Evolutionary conservation across 768 basidiomycete species (phyloP).

Genomic region (Tylopilus rubrobrunneus): DNA sequence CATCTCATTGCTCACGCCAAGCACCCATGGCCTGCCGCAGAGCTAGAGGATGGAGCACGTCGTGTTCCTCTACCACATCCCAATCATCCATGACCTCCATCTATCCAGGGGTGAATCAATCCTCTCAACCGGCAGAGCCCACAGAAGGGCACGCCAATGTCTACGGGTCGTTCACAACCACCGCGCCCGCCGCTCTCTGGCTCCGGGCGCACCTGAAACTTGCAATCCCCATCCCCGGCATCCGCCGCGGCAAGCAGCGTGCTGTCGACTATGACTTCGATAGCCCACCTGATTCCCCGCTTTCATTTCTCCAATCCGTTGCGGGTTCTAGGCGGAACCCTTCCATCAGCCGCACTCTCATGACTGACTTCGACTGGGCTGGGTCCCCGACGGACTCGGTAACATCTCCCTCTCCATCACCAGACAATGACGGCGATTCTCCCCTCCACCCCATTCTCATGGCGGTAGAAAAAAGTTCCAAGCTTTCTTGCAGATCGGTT

Average conservation of each 20-base stretch:
- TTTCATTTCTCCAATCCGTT: conserved; percentile 18
- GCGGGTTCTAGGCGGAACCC: conserved; percentile 25
- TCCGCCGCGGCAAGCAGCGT: conserved; percentile 2
- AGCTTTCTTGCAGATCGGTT: conserved; percentile 37
- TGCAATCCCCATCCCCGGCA: conserved; percentile 12
- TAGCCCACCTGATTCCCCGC: conserved; percentile 28
- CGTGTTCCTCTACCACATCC: conserved; percentile 20
- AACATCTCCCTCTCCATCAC: conserved; percentile 15
- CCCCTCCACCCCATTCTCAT: conserved; percentile 44
- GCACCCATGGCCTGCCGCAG: conserved; percentile 3
- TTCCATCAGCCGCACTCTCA: conserved; percentile 43
- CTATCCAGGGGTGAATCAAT: conserved; percentile 21
- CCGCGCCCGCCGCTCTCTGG: conserved; percentile 30
- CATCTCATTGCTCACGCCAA: background rate
- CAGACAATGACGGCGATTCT: conserved; percentile 6
- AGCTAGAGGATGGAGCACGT: conserved; percentile 18
- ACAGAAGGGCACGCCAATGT: conserved; percentile 24
- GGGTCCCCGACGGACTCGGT: conserved; percentile 4
- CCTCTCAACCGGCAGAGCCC: conserved; percentile 21
- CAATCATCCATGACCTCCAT: conserved; percentile 25
- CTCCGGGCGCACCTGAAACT: conserved; percentile 23
- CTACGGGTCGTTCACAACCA: conserved; percentile 40
- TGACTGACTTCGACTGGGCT: conserved; percentile 20
- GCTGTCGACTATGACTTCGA: conserved; percentile 17
- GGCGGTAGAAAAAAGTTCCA: conserved; percentile 49